Conservation (phyloP, 1,284 basidiomycete species). For the Malassezia psittaci region DNA sequence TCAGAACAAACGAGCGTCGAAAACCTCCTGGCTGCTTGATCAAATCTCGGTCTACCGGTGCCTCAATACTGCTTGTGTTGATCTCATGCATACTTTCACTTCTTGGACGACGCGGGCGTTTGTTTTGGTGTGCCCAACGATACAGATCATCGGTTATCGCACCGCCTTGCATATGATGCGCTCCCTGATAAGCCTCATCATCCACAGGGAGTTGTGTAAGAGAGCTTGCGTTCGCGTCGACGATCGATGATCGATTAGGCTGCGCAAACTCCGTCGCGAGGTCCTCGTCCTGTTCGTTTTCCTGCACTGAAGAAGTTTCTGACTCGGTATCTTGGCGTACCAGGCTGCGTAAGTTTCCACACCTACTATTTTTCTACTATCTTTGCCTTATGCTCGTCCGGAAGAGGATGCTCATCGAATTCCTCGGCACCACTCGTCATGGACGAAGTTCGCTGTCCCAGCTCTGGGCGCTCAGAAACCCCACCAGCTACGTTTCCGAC, state of each 20-base stretch:
- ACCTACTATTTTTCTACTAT: constrained; percentile 8
- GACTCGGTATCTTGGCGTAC: background rate
- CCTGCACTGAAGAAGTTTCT: background rate
- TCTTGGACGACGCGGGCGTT: constrained; percentile 24
- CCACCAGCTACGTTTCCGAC: background rate
- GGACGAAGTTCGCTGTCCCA: background rate
- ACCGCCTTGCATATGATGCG: constrained; percentile 42
- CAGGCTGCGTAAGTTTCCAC: background rate
- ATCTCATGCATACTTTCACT: constrained; percentile 41
- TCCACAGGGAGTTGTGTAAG: background rate
- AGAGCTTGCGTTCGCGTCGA: background rate
- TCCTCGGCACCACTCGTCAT: background rate
- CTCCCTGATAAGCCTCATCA: constrained; percentile 34
- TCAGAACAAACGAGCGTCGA: constrained; percentile 35
- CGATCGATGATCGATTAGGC: background rate
- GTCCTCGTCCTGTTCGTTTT: background rate
- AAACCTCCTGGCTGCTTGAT: constrained; percentile 46
- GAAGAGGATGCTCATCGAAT: constrained; percentile 10
- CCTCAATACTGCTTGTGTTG: constrained; percentile 35
- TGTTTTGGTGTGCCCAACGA: constrained; percentile 45
- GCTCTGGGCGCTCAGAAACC: background rate
- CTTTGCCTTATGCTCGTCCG: constrained; percentile 13
- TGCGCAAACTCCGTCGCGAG: background rate
- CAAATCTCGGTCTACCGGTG: constrained; percentile 30
- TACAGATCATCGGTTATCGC: constrained; percentile 46